Base-by-base conservation (phyloP, 345 rosid genomes). In the Trapa incisa region DNA sequence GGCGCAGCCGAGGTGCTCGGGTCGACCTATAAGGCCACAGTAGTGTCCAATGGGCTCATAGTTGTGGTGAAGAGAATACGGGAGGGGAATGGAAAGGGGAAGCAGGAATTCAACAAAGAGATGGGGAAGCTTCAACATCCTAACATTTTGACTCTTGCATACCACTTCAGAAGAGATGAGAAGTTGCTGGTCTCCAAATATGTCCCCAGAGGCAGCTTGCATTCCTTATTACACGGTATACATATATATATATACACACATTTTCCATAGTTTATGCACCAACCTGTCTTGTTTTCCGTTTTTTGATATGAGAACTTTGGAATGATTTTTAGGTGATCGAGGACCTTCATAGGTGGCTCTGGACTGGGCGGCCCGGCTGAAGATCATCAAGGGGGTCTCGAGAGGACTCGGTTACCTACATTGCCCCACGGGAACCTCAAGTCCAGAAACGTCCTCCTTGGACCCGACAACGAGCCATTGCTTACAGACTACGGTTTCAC, bases 341-440 rank as follows among this genome's bases (percentile, higher is more conserved):
- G 80, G 82, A 47, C 68, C 76, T 2, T 73, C 81, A 37, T 81
- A 64, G 2, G 64, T 47, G 42, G 78, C 80, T 6, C 80, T 90
- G 45, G 76, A 75, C 65, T 88, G 96, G 96, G 79, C 83, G 10
- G 66, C 78, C 2, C 73, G 97, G 16, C 68, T 85, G 16, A 88
- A 71, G 75, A 84, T 86, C 70, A 72, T 90, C 32, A 70, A 79
- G 61, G 96, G 97, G 60, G 73, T 87, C 15, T 92, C 91, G 1
- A 74, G 29, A 73, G 97, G 96, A 37, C 61, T 88, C 65, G 76
- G 73, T 22, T 79, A 84, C 77, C 78, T 93, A 3, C 91, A 84
- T 70, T 88, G 67, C 95, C 96, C 32, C 99, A 93, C 56, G 96
- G 98, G 0, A 87, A 90, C 75, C 84, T 93, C 15, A 93, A 88